Percentiles rank a stretch among this genome's conserved stretches.
Evolutionary conservation across 768 basidiomycete species (phyloP).

Genomic region (Hypholoma sublateritium): DNA sequence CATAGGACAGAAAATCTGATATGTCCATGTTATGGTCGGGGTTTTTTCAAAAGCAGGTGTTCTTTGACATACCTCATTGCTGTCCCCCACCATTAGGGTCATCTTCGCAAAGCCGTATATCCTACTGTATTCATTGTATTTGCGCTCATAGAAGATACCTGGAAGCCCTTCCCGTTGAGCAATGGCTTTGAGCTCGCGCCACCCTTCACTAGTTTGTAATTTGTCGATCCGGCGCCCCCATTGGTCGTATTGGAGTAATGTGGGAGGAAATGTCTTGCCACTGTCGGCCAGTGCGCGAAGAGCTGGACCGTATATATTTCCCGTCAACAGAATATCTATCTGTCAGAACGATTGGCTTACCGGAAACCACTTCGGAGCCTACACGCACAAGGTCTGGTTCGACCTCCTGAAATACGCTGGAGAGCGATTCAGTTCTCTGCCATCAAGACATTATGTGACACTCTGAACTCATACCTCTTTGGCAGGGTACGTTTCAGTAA

Average conservation of each 20-base stretch:
- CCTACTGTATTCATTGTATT: constrained; percentile 59
- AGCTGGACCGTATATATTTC: constrained; percentile 30
- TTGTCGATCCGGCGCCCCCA: constrained; percentile 70
- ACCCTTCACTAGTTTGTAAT: constrained; percentile 71
- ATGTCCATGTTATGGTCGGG: not conserved
- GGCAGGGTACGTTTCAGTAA: constrained; percentile 62
- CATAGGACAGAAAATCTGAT: constrained; percentile 67
- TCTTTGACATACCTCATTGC: constrained; percentile 51
- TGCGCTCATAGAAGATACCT: constrained; percentile 67
- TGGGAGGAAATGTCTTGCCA: constrained; percentile 44
- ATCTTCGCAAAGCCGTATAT: constrained; percentile 66
- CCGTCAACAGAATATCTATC: constrained; percentile 10
- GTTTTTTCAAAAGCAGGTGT: not conserved
- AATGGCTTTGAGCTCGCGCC: constrained; percentile 64
- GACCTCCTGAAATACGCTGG: constrained; percentile 48
- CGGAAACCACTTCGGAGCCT: constrained; percentile 52
- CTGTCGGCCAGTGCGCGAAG: constrained; percentile 52
- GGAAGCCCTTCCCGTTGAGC: constrained; percentile 66
- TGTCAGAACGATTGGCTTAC: constrained; percentile 43
- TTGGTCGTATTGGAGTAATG: constrained; percentile 69
- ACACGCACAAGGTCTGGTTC: constrained; percentile 60
- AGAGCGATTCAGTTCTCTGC: not conserved
- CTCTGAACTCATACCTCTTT: constrained; percentile 28
- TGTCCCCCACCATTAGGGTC: constrained; percentile 60
- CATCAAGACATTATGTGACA: not conserved